Evolutionary conservation across 2,329 filamentous ascomycete species (phyloP), one percentile per base, ranked within the genome.

Genomic region (Zelopaecilomyces penicillatus): DNA sequence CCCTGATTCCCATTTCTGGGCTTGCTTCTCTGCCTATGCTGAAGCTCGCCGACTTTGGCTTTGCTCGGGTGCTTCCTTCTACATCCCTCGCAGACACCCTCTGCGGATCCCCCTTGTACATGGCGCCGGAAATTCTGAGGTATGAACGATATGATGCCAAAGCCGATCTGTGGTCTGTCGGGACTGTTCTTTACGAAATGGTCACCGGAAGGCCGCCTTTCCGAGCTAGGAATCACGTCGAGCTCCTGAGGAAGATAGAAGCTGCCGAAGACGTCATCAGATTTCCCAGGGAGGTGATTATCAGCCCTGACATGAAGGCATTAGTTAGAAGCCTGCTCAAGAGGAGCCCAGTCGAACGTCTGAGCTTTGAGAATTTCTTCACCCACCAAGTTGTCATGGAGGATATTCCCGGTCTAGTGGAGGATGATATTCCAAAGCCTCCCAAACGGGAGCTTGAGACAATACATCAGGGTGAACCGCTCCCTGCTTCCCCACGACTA

Each of bases 41-140:
- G 48, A 98, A 98, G 69, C 83, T 98, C 55, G 93, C 93, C 46
- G 93, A 98, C 68, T 98, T 98, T 60, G 93, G 93, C n/a, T 98
- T 98, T 62, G 93, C 93, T 45, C 82, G 93, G 45, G 88, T 94
- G 44, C 70, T 98, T 40, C 91, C 93, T 2, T 82, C 87, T 6
- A 95, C 91, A 0, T 91, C 90, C 5, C 75, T 98, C 51, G 93
- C 93, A 8, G 93, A 98, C 63, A 98, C 93, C 0, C 78, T 98
- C 0, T 98, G 93, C 64, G 93, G 93, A 12, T 97, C 93, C 9
- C 93, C 93, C 7, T 72, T 98, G 28, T 98, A 98, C 69, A 98
- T 98, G 93, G 93, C 93, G 0, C 93, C 93, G 4, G 93, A 98
- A 68, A 98, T 98, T 52, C 73, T 98, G 50, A 83, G 90, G 48